Conservation (phyloP, 441 rosid species). For the Macaranga tanarius region DNA sequence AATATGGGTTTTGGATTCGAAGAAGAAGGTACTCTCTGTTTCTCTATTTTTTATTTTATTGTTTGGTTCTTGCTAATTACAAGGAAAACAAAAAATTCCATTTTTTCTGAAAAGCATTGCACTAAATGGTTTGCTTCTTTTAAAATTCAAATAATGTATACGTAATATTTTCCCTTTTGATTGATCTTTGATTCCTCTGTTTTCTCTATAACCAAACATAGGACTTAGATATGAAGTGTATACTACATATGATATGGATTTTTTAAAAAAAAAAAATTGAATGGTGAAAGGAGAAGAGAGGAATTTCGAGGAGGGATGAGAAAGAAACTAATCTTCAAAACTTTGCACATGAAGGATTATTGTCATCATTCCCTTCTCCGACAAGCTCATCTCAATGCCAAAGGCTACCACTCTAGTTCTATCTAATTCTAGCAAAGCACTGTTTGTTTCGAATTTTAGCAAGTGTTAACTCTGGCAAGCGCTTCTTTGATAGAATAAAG, state of each 20-base stretch:
- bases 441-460: slow-evolving; percentile 57
- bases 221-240: neutral
- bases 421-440: slow-evolving; percentile 65
- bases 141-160: neutral
- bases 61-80: neutral
- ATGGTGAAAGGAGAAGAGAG: slow-evolving; percentile 37
- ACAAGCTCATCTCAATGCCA: slow-evolving; percentile 43
- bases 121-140: neutral
- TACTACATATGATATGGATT: neutral
- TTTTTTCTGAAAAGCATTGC: neutral
- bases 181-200: neutral
- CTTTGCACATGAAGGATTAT: slow-evolving; percentile 27
- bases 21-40: slow-evolving; percentile 7
- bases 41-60: neutral
- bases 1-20: slow-evolving; percentile 35
- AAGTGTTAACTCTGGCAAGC: slow-evolving; percentile 72
- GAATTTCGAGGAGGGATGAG: slow-evolving; percentile 58
- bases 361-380: slow-evolving; percentile 35
- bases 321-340: slow-evolving; percentile 25
- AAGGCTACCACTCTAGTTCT: slow-evolving; percentile 44
- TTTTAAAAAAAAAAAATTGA: too few relatives aligned
- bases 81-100: too few relatives aligned
- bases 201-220: neutral
- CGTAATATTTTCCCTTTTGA: too few relatives aligned
- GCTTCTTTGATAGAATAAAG: slow-evolving; percentile 61